Evolutionary conservation across 1,284 basidiomycete genomes (phyloP).

Genomic region (Moesziomyces sp.): DNA sequence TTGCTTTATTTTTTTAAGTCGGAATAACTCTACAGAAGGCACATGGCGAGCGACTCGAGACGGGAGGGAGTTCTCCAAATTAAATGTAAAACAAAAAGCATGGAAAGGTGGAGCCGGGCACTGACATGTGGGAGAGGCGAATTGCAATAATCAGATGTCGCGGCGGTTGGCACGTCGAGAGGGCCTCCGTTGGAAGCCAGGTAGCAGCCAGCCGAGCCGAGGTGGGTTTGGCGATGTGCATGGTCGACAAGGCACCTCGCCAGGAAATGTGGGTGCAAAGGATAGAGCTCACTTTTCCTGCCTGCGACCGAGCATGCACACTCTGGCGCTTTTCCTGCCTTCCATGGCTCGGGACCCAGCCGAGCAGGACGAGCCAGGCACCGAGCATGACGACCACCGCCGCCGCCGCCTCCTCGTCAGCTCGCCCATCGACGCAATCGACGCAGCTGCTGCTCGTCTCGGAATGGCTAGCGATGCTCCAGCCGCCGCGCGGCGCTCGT

Average conservation of each 20-base stretch:
- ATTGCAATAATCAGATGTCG: too few relatives aligned
- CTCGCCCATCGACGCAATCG: background rate
- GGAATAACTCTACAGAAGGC: too few relatives aligned
- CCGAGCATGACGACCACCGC: background rate
- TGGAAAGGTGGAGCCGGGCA: too few relatives aligned
- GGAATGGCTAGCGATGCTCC: background rate
- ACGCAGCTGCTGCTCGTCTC: background rate
- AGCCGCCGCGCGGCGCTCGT: background rate
- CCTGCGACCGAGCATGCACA: background rate
- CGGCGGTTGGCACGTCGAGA: too few relatives aligned
- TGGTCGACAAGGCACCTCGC: too few relatives aligned
- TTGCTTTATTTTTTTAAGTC: too few relatives aligned
- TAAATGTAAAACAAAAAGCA: too few relatives aligned
- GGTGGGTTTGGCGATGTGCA: background rate
- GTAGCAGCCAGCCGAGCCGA: background rate
- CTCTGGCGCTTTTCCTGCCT: background rate
- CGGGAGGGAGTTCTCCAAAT: too few relatives aligned
- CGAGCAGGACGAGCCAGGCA: slow-evolving; percentile 1
- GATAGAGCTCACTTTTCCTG: slow-evolving; percentile 34
- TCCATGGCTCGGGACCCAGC: slow-evolving; percentile 1
- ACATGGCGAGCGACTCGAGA: too few relatives aligned
- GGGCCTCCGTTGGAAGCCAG: background rate
- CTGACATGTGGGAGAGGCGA: too few relatives aligned
- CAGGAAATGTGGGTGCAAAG: background rate
- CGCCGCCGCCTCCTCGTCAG: too few relatives aligned